Evolutionary conservation across 1,284 basidiomycete genomes (phyloP).

Genomic region (Apiotrichum montevideense): DNA sequence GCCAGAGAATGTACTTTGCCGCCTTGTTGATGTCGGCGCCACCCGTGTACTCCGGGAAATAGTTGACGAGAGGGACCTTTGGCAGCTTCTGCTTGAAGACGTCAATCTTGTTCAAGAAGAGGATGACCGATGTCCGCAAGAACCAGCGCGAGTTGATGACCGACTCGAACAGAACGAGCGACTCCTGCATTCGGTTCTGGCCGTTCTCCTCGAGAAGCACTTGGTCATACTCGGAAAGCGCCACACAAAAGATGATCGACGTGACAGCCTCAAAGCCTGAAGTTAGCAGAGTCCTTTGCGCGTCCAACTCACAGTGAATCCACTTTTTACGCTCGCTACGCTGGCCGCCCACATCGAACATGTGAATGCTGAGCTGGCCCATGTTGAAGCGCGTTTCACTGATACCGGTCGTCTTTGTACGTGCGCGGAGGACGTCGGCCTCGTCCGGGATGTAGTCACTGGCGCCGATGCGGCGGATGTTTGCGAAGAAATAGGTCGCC

Average conservation of each 20-base stretch:
- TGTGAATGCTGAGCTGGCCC: conserved; percentile 54
- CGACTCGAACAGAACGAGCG: conserved; percentile 84
- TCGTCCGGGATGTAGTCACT: conserved; percentile 79
- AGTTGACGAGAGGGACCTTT: conserved; percentile 75
- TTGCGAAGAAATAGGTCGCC: conserved; percentile 84
- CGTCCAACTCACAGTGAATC: conserved; percentile 62
- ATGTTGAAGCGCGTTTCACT: conserved; percentile 68
- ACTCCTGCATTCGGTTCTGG: conserved; percentile 93
- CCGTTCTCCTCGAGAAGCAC: conserved; percentile 65
- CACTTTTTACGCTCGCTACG: conserved; percentile 91
- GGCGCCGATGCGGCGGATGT: conserved; percentile 72
- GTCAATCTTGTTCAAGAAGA: conserved; percentile 94
- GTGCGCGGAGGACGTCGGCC: conserved; percentile 79
- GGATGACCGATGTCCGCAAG: conserved; percentile 80
- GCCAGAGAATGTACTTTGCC: conserved; percentile 95
- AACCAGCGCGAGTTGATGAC: conserved; percentile 99
- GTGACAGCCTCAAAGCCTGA: conserved; percentile 80
- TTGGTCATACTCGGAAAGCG: conserved; percentile 91
- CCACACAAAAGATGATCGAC: conserved; percentile 91
- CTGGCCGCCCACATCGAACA: conserved; percentile 93
- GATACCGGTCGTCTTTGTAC: conserved; percentile 89
- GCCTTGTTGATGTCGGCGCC: conserved; percentile 95
- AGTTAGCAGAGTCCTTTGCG: background rate
- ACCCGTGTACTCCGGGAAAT: conserved; percentile 85
- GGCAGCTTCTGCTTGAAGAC: conserved; percentile 90